phyloP scores from a whole-genome alignment of 2,329 filamentous ascomycete genomes.

The Fusarium bactridioides region DNA sequence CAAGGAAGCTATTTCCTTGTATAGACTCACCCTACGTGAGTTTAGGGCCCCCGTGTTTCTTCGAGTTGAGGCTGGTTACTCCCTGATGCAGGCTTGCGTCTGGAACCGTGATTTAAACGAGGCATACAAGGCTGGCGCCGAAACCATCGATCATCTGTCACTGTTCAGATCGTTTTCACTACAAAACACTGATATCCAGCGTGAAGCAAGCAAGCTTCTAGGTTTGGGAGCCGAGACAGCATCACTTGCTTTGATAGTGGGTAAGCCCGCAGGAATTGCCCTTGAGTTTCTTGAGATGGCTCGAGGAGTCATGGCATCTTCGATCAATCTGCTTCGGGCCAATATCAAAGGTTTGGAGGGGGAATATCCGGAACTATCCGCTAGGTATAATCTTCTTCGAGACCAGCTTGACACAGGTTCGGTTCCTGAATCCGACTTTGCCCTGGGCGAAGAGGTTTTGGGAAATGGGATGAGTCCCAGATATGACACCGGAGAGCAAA shows the following conservation, averaged over 20 bases:
- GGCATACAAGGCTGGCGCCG: background rate
- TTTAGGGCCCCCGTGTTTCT: background rate
- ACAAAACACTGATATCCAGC: background rate
- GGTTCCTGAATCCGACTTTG: too few relatives aligned
- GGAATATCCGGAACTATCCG: background rate
- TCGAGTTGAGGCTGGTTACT: background rate
- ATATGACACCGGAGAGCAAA: background rate
- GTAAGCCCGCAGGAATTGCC: rapidly evolving
- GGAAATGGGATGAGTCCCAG: background rate
- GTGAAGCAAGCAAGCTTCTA: too few relatives aligned
- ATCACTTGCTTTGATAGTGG: too few relatives aligned
- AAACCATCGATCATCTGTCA: background rate
- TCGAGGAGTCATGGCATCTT: background rate
- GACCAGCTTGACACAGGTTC: background rate
- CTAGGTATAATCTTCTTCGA: background rate
- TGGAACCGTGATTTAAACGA: background rate
- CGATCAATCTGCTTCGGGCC: background rate
- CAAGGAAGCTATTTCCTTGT: background rate
- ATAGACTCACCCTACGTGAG: too few relatives aligned
- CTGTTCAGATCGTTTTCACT: background rate
- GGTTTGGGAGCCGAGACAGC: too few relatives aligned
- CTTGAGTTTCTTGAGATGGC: background rate
- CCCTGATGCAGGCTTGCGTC: background rate
- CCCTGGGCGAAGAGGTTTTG: background rate
- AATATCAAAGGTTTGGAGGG: background rate